These are phyloP conservation scores for Sclerotinia borealis DNA, from an alignment of 2,329 filamentous ascomycete species.

Conservation along the genomic window DNA sequence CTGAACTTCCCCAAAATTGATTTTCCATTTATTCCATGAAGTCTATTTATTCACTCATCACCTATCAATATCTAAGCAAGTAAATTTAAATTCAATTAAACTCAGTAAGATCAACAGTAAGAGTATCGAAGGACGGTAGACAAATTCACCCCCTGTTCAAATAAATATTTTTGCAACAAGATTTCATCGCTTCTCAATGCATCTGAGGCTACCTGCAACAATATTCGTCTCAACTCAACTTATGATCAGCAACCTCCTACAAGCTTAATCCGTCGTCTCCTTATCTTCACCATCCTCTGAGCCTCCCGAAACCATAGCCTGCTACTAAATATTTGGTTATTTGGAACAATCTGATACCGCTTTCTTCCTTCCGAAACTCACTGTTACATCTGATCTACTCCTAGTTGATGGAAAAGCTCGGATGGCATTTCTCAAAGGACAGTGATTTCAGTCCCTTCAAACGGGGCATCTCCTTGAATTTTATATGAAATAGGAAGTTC, in stretches of 20 bases:
- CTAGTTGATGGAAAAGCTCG: slow-evolving; percentile 15
- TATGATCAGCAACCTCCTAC: not conserved
- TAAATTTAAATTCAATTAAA: not conserved
- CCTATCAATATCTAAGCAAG: no score
- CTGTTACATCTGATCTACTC: slow-evolving; percentile 39
- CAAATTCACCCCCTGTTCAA: not conserved
- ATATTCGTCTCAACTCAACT: slow-evolving; percentile 11
- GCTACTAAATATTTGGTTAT: slow-evolving; percentile 39
- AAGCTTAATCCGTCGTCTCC: not conserved
- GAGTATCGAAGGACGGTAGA: not conserved
- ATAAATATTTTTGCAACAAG: not conserved
- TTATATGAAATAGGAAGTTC: not conserved
- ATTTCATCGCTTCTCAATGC: slow-evolving; percentile 11
- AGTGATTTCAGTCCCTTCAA: slow-evolving; percentile 13
- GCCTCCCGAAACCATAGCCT: slow-evolving; percentile 40
- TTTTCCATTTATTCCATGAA: not conserved
- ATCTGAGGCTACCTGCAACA: slow-evolving; percentile 14
- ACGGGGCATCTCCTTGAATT: not conserved
- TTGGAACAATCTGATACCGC: slow-evolving; percentile 4
- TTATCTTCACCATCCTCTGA: not conserved
- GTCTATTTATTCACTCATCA: not conserved
- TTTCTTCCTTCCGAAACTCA: slow-evolving; percentile 35
- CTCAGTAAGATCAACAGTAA: not conserved
- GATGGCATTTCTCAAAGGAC: slow-evolving; percentile 32
- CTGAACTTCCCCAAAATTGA: not conserved